Evolutionary conservation across 805 yeast genomes (phyloP).

Genomic region (Deakozyma indianensis): DNA sequence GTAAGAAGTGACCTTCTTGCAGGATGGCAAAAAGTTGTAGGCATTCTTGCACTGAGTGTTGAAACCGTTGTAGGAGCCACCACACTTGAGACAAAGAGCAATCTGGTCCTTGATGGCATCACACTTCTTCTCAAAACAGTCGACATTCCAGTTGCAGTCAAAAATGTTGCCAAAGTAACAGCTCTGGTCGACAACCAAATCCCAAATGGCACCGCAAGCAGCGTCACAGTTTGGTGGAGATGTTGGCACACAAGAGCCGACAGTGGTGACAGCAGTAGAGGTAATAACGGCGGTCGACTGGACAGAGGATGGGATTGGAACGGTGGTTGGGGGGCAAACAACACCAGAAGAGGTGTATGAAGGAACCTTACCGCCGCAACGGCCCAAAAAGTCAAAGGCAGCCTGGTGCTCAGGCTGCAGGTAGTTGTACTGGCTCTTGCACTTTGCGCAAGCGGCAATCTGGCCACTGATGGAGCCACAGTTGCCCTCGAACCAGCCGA

Average conservation of each 20-base stretch:
- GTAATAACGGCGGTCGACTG: neutral
- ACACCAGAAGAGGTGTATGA: neutral
- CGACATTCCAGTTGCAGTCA: neutral
- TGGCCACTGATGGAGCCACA: neutral
- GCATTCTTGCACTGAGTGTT: neutral
- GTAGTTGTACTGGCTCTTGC: neutral
- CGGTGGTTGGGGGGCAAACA: neutral
- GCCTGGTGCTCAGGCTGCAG: neutral
- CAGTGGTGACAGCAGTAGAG: neutral
- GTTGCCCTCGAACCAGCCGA: neutral
- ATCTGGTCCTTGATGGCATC: neutral
- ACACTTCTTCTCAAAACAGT: neutral
- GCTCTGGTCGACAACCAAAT: neutral
- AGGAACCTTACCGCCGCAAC: neutral
- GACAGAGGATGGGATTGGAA: neutral
- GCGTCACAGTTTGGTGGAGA: neutral
- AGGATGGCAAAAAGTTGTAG: neutral
- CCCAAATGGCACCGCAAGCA: neutral
- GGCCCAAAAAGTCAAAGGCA: neutral
- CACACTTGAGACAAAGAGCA: neutral
- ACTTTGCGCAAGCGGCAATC: neutral
- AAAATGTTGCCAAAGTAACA: neutral
- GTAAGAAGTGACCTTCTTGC: neutral
- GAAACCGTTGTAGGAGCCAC: neutral
- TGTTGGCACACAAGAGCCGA: neutral